Base-by-base conservation (phyloP, 139 green algal genomes). In the Chlamydomonas sp. region DNA sequence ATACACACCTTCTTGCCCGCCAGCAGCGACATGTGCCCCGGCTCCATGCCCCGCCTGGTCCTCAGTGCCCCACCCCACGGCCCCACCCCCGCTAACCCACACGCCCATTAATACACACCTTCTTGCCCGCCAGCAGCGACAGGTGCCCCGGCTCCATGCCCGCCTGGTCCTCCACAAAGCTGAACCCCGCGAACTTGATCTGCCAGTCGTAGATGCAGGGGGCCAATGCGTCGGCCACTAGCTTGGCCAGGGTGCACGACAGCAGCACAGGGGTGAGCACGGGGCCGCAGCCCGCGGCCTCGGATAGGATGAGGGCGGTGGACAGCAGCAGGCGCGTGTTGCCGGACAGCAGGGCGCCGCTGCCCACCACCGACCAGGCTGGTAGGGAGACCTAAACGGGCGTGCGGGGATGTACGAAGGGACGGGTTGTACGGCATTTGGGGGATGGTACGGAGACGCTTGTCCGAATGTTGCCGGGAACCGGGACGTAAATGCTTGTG, bases 131-230 rank as follows among this genome's bases (percentile, higher is more conserved):
- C 67, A 16, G 7, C 12, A 6, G 12, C 67, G 14, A 6, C 67
- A 5, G 14, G 14, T 5, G 14, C 20, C 12, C 12, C 67, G 5
- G 12, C 67, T 73, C 4, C 57, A n/a, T 5, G 5, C 59, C 49
- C 4, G 5, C 76, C 57, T 15, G 5, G 8, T 8, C 5, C 58
- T 59, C 59, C 10, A n/a, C 1, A 7, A 20, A n/a, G 4, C 16
- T 18, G 18, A 59, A 12, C 57, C 6, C 6, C 14, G 18, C 76
- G 12, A 57, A 4, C 76, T 58, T 8, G 12, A 68, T 59, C 76
- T 80, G 76, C 57, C 57, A 80, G 58, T 80, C 76, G 76, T 80
- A 80, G 57, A 80, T 63, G 58, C 76, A 80, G 57, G 57, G 60
- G 5, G 57, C 14, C 5, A 60, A 15, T 68, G 76, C 59, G 76